Percentiles rank a stretch among this genome's conserved stretches.
phyloP scores from a whole-genome alignment of 345 rosid species.

The Brassica rapa region DNA sequence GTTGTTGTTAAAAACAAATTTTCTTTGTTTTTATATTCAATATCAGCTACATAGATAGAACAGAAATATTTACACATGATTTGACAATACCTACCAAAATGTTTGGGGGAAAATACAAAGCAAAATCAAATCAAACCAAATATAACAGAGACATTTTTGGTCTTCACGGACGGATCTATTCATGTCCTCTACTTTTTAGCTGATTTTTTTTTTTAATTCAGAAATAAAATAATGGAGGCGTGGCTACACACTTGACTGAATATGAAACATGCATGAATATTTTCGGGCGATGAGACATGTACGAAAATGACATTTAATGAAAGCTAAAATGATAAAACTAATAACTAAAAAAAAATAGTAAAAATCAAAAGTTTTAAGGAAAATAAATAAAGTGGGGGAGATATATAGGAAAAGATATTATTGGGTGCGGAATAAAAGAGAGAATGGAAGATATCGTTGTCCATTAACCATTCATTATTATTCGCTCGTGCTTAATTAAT shows the following conservation, averaged over 20 bases:
- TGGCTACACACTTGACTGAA: conserved; percentile 22
- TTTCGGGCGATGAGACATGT: neutral
- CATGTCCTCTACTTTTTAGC: conserved; percentile 29
- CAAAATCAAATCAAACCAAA: conserved; percentile 8
- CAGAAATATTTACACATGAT: neutral
- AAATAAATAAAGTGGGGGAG: neutral
- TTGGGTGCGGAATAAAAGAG: neutral
- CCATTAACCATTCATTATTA: conserved; percentile 20
- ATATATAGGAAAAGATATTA: conserved; percentile 9
- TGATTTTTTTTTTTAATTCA: neutral
- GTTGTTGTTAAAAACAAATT: neutral
- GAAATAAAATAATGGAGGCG: neutral
- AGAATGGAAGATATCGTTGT: conserved; percentile 29
- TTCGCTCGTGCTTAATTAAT: conserved; percentile 27
- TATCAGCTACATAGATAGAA: neutral
- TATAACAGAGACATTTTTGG: conserved; percentile 7
- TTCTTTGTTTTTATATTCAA: neutral
- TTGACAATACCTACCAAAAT: conserved; percentile 6
- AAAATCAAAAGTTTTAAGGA: neutral
- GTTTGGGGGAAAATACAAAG: neutral
- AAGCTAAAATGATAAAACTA: neutral
- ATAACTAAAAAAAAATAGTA: neutral
- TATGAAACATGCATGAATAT: conserved; percentile 28
- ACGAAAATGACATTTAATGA: conserved; percentile 12
- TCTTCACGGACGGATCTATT: conserved; percentile 36